phyloP scores from a whole-genome alignment of 805 yeast species.

The Clavispora phyllophila region DNA sequence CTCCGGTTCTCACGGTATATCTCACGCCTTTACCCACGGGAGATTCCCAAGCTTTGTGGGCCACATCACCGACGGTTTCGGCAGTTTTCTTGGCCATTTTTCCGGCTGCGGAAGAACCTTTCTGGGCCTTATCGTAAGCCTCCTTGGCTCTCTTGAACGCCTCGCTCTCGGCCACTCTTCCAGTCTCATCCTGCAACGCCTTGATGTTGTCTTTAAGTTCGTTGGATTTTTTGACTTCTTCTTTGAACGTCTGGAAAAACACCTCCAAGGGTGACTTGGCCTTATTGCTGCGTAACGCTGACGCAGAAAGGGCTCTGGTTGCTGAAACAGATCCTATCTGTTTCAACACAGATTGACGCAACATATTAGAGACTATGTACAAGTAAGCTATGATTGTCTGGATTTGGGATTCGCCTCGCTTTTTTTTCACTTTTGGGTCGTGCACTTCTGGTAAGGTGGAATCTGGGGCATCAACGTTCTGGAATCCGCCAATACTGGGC shows the following conservation, averaged over 20 bases:
- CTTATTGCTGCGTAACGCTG: slow-evolving; percentile 7
- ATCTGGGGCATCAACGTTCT: background rate
- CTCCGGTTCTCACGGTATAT: slow-evolving; percentile 73
- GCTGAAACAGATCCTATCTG: slow-evolving; percentile 5
- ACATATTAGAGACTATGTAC: slow-evolving; percentile 6
- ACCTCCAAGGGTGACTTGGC: slow-evolving; percentile 78
- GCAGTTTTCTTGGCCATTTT: slow-evolving; percentile 84
- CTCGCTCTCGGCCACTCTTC: slow-evolving; percentile 87
- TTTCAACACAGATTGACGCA: slow-evolving; percentile 13
- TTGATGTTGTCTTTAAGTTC: slow-evolving; percentile 91
- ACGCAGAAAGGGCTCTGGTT: slow-evolving; percentile 9
- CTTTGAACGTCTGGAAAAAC: slow-evolving; percentile 84
- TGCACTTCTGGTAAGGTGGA: slow-evolving; percentile 1
- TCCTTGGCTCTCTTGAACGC: slow-evolving; percentile 91
- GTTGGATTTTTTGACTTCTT: slow-evolving; percentile 84
- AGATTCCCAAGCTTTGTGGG: slow-evolving; percentile 92
- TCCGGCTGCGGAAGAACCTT: slow-evolving; percentile 59
- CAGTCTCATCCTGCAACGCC: slow-evolving; percentile 93
- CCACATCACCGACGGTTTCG: slow-evolving; percentile 87
- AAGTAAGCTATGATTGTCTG: background rate
- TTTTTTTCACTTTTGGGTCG: slow-evolving; percentile 1
- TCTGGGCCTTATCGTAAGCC: slow-evolving; percentile 83
- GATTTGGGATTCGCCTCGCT: background rate
- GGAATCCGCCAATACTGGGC: background rate
- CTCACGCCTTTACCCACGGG: slow-evolving; percentile 89